A percentile compares a stretch with the other conserved stretches of the same genome.
These are phyloP conservation scores for Dissophora globulifera DNA, from an alignment of 192 early-diverging fungal species.

Conservation along the genomic window DNA sequence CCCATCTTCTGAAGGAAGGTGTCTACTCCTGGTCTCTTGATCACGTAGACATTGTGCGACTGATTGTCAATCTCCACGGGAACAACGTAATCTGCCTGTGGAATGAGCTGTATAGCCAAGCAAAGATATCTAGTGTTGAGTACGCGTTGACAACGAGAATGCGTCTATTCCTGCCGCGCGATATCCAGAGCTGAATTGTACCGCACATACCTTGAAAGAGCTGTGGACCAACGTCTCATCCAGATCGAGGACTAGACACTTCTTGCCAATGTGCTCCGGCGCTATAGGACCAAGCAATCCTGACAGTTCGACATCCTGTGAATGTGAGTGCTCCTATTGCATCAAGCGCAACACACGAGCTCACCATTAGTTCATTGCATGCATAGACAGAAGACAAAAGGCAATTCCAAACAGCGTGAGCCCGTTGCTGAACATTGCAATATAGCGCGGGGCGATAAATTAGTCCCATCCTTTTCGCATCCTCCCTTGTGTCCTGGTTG, in stretches of 20 bases:
- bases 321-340: constrained; percentile 21
- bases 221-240: constrained; percentile 98
- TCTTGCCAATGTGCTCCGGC: constrained; percentile 75
- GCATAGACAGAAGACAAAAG: neutral
- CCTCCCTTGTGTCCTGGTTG: neutral
- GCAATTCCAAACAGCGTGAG: neutral
- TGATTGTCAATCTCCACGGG: constrained; percentile 93
- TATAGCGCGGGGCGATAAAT: neutral
- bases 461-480: neutral
- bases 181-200: neutral
- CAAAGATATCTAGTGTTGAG: neutral
- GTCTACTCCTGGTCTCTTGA: constrained; percentile 97
- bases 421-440: constrained; percentile 1
- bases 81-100: constrained; percentile 89
- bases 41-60: constrained; percentile 94
- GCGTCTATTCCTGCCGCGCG: neutral
- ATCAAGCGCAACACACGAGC: neutral
- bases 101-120: constrained; percentile 51
- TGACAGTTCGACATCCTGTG: constrained; percentile 34
- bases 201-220: constrained; percentile 81
- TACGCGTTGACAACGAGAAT: neutral
- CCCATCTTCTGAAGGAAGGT: constrained; percentile 89
- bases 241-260: constrained; percentile 95
- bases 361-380: neutral
- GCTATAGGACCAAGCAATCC: constrained; percentile 77